Conservation (phyloP, 2,329 filamentous ascomycete genomes). For the Pyricularia sp. region DNA sequence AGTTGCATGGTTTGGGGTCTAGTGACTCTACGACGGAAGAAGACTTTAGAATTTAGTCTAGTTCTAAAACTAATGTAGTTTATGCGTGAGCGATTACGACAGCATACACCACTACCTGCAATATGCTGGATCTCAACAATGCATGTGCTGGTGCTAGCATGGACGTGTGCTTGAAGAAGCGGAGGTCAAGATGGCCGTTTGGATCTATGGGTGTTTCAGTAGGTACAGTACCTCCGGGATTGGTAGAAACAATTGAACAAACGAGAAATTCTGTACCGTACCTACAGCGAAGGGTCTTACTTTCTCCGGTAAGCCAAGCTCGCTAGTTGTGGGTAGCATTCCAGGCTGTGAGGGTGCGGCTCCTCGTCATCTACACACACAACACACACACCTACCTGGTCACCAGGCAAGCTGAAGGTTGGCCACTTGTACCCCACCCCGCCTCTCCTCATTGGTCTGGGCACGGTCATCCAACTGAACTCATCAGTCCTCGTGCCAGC, state of each 20-base stretch:
- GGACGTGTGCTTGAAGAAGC: background rate
- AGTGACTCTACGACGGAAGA: background rate
- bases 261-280: no score
- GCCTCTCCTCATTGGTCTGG: background rate
- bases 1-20: background rate
- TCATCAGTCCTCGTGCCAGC: slow-evolving; percentile 1
- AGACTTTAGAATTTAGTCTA: background rate
- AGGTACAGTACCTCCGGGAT: no score
- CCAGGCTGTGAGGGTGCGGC: background rate
- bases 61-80: background rate
- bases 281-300: no score
- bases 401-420: background rate
- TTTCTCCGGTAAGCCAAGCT: no score
- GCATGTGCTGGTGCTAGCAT: background rate
- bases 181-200: no score
- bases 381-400: background rate
- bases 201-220: no score
- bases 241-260: no score
- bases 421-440: background rate
- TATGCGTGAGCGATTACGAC: background rate
- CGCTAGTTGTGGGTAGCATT: background rate
- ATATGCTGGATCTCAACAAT: background rate
- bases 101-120: background rate
- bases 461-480: background rate
- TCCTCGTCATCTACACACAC: background rate